Conservation (phyloP, 2,329 filamentous ascomycete species). For the Camillea tinctor region DNA sequence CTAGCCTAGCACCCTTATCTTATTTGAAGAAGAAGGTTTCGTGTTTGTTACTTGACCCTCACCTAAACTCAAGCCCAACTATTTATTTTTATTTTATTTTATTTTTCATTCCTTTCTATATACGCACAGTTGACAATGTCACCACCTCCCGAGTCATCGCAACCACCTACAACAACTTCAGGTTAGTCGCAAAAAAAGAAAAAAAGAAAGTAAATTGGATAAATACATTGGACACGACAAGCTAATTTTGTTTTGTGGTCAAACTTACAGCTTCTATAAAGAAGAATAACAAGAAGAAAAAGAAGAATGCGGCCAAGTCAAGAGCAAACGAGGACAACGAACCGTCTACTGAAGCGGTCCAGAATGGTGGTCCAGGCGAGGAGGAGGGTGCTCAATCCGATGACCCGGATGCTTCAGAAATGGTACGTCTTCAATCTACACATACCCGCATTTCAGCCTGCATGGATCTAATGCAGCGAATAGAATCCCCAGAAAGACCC, state of each 20-base stretch:
- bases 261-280: constrained; percentile 48
- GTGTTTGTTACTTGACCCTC: constrained; percentile 10
- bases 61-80: constrained; percentile 8
- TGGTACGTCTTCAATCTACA: constrained; percentile 25
- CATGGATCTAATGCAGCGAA: constrained; percentile 20
- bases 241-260: constrained; percentile 26
- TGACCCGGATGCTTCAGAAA: constrained; percentile 40
- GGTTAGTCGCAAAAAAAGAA: constrained; percentile 27
- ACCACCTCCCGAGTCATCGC: constrained; percentile 28
- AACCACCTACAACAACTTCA: constrained; percentile 28
- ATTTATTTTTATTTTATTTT: constrained; percentile 5
- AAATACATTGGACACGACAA: constrained; percentile 11
- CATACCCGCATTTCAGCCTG: not conserved
- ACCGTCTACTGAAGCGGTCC: constrained; percentile 21
- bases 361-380: constrained; percentile 26
- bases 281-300: constrained; percentile 61
- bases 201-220: too few species aligned
- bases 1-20: constrained; percentile 12
- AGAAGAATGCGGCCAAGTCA: constrained; percentile 53
- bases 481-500: constrained; percentile 19
- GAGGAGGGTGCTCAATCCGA: constrained; percentile 42
- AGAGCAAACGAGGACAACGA: constrained; percentile 38
- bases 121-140: too few species aligned
- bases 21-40: not conserved
- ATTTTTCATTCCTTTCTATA: too few species aligned